Evolutionary conservation across 768 basidiomycete species (phyloP), one percentile per base, ranked within the genome.

Genomic region (Trametes cinnabarina): DNA sequence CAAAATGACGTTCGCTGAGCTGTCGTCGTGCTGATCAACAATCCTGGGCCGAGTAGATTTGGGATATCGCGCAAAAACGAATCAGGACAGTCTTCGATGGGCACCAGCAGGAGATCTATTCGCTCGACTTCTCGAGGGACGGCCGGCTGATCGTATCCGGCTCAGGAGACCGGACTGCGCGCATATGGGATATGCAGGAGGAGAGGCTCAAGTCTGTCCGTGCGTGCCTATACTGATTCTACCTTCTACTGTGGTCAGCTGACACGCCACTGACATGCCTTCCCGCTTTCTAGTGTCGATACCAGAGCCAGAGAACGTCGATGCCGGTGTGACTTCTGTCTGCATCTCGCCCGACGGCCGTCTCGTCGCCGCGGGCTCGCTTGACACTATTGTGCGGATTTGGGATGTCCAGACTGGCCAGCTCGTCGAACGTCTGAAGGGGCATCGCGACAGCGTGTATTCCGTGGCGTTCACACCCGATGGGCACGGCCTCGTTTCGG

Each of bases 21-120:
- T 43, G 19, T 19, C 41, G 41, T 42, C 30, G 22, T 42, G 44
- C 4, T 42, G 17, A 15, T 15, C 42, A 22, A 34, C 34, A 34
- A 34, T 34, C 44, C 52, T 25, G 28, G 7, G n/a, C n/a, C n/a
- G n/a, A n/a, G n/a, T 66, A 94, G 90, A 92, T 97, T 65, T 97
- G 94, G 94, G 92, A 95, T 66, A 92, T 97, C 64, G 79, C 80
- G 44, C 86, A 85, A 66, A 87, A 87, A 65, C 82, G 82, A 34
- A 91, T 95, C 68, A 82, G 86, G 55, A 86, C 83, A 61, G 76
- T 90, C 10, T 92, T 95, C 65, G 86, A 90, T 62, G 94, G 94
- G 4, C 94, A 97, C 74, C 84, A 85, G 66, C 90, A 93, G 68
- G 94, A 96, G 68, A 94, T 97, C 67, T 96, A 96, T 73, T 92